Evolutionary conservation across 2,329 filamentous ascomycete genomes (phyloP).

Genomic region (Aspergillus eucalypticola): DNA sequence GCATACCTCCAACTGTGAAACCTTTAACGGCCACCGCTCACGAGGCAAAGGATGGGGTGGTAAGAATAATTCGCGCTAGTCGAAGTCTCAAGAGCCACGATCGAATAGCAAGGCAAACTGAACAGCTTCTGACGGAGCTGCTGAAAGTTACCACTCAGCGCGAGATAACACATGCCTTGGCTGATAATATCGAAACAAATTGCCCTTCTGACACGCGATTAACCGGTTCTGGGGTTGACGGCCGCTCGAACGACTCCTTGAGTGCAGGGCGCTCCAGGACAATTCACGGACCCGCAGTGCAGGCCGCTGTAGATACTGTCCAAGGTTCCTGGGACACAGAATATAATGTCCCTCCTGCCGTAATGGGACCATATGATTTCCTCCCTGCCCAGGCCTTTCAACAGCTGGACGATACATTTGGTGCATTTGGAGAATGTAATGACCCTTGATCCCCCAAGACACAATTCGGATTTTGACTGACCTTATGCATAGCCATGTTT

Average conservation of each 20-base stretch:
- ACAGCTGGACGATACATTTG: constrained; percentile 2
- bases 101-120: constrained; percentile 3
- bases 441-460: neutral
- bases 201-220: neutral
- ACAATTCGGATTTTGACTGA: neutral
- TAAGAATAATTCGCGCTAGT: constrained; percentile 4
- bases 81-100: neutral
- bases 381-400: neutral
- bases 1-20: neutral
- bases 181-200: neutral
- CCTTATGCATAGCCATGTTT: neutral
- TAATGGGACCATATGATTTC: neutral
- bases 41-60: constrained; percentile 1
- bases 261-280: neutral
- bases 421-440: constrained; percentile 4
- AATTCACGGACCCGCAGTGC: neutral
- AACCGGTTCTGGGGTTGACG: neutral
- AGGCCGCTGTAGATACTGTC: neutral
- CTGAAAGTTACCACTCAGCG: neutral
- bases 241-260: neutral
- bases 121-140: neutral
- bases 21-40: neutral
- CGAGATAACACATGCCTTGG: neutral
- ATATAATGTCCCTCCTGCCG: neutral
- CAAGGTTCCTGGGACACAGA: neutral